Evolutionary conservation across 2,329 filamentous ascomycete species (phyloP), one percentile per base, ranked within the genome.

Genomic region (Monosporascus sp.): DNA sequence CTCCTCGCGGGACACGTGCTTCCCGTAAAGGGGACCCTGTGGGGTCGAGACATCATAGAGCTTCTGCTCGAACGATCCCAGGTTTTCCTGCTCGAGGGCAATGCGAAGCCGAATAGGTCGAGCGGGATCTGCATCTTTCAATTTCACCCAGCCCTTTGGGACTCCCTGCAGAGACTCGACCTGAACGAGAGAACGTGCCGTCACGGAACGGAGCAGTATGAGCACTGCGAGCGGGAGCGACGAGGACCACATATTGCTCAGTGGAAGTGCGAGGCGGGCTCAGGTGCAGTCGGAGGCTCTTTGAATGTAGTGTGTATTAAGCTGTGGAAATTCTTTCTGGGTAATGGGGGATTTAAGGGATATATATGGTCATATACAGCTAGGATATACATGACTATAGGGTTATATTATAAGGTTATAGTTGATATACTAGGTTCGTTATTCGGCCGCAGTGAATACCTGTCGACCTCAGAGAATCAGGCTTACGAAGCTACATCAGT

Each of bases 31-130:
- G 2, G 74, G 67, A 59, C 84, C 76, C 27, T 73, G 74, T 1
- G 85, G 85, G 0, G 80, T 82, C 1, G 85, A 86, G 31, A 88
- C 74, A 43, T 84, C 78, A 52, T 85, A 73, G 9, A 86, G 75
- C 7, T 72, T 76, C 61, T 81, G 75, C 64, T 87, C 82, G 51
- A 88, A 78, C 6, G 75, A 67, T 3, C 65, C 70, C 38, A 74
- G 64, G 45, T 76, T 75, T 22, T 76, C 74, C 67, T 82, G 74
- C 45, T 68, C 68, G 18, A 82, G 69, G 7, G 76, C 74, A 46
- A 82, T 68, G 24, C 72, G 76, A 49, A 83, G 74, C 3, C 70
- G 73, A 50, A 83, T 67, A 15, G 65, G 53, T 31, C 75, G 74
- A 0, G 70, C 65, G 1, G 70, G 66, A 15, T 61, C 57, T 2